Base-by-base conservation (phyloP, 2,329 filamentous ascomycete species). In the Phoma sp. region DNA sequence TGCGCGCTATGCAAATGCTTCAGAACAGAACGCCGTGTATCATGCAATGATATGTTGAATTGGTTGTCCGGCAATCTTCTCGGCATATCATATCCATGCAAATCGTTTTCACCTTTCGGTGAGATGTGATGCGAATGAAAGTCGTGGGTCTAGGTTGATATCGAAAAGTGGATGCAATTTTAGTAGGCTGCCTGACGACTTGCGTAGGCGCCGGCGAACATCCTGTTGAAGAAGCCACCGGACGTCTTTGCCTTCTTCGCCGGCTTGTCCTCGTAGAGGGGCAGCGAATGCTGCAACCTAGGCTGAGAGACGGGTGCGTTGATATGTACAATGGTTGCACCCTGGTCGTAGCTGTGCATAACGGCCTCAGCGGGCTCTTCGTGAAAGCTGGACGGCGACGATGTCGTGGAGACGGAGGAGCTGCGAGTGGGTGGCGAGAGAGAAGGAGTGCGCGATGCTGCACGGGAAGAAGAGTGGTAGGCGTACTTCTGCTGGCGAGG, bases 391-490 rank as follows among this genome's bases (percentile, higher is more conserved):
- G 64, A 60, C 35, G 74, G 71, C 13, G 71, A 76, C 5, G 70
- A 72, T 22, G 68, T 66, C 7, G 64, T 64, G 7, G 72, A 74
- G 48, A 68, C 65, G 1, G 72, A 72, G n/a, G 71, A 73, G 68
- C 72, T 74, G 55, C 74, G 73, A 17, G 76, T 77, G 8, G 79
- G 77, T 57, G 80, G 80, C 31, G 80, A 81, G 27, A 82, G 73
- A 33, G 79, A 81, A 46, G 80, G 80, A 21, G 78, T 80, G 59
- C 80, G 74, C n/a, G 79, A 81, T 27, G 77, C 64, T 12, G 72
- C 73, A 33, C 70, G 67, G 59, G 76, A 64, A 48, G 72, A 70
- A 51, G 64, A 61, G 57, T 72, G 71, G 29, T 62, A 61, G 36
- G 71, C 63, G n/a, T 55, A 46, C 46, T 38, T 55, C 47, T 55